These are phyloP conservation scores for Penicillium verrucosum DNA, from an alignment of 2,329 filamentous ascomycete species.

Conservation along the genomic window DNA sequence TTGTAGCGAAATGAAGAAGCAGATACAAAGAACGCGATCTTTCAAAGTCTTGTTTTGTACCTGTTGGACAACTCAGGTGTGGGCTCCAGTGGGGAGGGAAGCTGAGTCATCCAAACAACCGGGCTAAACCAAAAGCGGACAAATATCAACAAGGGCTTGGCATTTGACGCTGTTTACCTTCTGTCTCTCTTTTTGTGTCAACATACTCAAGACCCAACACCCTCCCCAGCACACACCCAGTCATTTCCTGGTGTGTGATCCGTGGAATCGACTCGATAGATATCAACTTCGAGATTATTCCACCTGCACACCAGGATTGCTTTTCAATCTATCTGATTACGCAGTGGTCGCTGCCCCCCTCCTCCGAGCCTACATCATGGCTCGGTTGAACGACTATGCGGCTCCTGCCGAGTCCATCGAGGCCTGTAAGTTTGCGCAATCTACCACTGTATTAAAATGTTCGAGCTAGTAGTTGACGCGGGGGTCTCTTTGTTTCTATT, in stretches of 20 bases:
- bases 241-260: not conserved
- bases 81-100: not conserved
- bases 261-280: not conserved
- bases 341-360: constrained; percentile 6
- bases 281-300: not conserved
- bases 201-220: not conserved
- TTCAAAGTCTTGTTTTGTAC: not conserved
- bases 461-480: constrained; percentile 7
- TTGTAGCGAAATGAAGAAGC: not conserved
- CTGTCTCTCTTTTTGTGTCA: not conserved
- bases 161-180: constrained; percentile 7
- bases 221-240: too few species aligned
- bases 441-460: not conserved
- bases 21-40: not conserved
- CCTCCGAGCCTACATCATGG: constrained; percentile 36
- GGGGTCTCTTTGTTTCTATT: not conserved
- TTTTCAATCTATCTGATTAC: not conserved
- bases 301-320: not conserved
- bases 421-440: constrained; percentile 38
- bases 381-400: constrained; percentile 49
- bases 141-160: constrained; percentile 40
- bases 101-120: not conserved
- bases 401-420: constrained; percentile 47
- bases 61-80: not conserved
- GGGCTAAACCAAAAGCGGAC: constrained; percentile 32